Conservation (phyloP, 768 basidiomycete species). For the Phanerodontia chrysosporium region DNA sequence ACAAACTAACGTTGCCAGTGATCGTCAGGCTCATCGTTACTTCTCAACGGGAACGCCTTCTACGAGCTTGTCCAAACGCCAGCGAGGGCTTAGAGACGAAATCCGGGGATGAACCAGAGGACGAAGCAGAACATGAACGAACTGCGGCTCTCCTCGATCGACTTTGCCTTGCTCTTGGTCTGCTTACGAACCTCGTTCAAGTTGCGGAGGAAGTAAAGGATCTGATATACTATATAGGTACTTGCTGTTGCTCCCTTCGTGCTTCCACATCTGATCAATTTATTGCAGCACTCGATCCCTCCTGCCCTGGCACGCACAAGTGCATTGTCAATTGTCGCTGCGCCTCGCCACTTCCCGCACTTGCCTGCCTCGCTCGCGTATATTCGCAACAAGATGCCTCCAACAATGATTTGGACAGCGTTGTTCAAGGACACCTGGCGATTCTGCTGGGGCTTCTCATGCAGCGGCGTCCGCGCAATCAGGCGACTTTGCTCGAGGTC, state of each 20-base stretch:
- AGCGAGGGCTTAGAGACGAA: conserved; percentile 16
- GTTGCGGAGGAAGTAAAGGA: conserved; percentile 44
- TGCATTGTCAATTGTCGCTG: conserved; percentile 59
- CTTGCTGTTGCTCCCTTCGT: conserved; percentile 19
- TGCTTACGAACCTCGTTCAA: conserved; percentile 76
- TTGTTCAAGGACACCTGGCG: conserved; percentile 70
- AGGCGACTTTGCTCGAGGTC: conserved; percentile 26
- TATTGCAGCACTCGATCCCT: conserved; percentile 43
- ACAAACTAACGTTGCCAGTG: conserved; percentile 43
- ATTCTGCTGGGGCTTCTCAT: conserved; percentile 62
- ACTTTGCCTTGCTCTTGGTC: conserved; percentile 69
- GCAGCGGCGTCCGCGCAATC: conserved; percentile 29
- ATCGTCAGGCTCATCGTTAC: conserved; percentile 43
- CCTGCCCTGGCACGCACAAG: conserved; percentile 43
- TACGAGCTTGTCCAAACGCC: not conserved
- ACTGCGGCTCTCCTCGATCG: conserved; percentile 54
- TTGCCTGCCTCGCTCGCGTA: conserved; percentile 48
- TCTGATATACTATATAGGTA: conserved; percentile 46
- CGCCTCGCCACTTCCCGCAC: conserved; percentile 34
- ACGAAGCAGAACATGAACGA: conserved; percentile 22
- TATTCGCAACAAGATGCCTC: conserved; percentile 38
- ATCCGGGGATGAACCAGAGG: conserved; percentile 15
- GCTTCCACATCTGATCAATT: not conserved
- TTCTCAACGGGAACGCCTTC: conserved; percentile 27
- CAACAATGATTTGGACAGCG: conserved; percentile 31